Evolutionary conservation across 2,329 filamentous ascomycete species (phyloP).

Genomic region (Diaporthe caulivora): DNA sequence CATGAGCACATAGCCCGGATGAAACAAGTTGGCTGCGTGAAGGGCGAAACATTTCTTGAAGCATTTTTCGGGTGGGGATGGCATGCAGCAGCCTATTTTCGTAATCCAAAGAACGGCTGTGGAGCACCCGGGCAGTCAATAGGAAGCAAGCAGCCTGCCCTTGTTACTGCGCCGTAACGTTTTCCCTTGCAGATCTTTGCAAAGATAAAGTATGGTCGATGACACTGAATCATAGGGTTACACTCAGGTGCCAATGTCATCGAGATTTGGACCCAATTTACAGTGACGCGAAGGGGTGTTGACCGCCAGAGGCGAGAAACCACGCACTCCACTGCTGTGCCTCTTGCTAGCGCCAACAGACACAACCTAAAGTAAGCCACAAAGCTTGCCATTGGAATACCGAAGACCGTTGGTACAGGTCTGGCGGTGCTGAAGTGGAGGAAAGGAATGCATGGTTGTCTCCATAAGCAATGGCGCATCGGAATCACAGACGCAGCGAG

Average conservation of each 20-base stretch:
- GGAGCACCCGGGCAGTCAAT: no score
- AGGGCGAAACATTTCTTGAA: not conserved
- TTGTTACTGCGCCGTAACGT: not conserved
- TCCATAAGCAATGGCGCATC: not conserved
- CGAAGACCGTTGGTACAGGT: not conserved
- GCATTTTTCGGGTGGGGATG: not conserved
- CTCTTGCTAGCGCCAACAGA: not conserved
- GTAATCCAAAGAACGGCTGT: not conserved
- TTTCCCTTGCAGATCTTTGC: not conserved
- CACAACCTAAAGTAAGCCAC: no score
- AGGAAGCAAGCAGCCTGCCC: no score
- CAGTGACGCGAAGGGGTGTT: not conserved
- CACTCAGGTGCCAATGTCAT: not conserved
- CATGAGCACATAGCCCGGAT: not conserved
- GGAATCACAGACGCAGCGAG: constrained; percentile 46
- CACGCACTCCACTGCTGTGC: not conserved
- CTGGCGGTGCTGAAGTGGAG: not conserved
- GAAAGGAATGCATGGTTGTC: not conserved
- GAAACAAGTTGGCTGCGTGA: not conserved
- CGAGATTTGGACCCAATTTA: not conserved
- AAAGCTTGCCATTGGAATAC: not conserved
- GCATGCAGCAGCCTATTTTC: not conserved
- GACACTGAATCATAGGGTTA: not conserved
- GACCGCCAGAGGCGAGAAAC: not conserved
- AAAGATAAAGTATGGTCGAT: not conserved